Base-by-base conservation (phyloP, 208 protist genomes). In the Naegleria fowleri region DNA sequence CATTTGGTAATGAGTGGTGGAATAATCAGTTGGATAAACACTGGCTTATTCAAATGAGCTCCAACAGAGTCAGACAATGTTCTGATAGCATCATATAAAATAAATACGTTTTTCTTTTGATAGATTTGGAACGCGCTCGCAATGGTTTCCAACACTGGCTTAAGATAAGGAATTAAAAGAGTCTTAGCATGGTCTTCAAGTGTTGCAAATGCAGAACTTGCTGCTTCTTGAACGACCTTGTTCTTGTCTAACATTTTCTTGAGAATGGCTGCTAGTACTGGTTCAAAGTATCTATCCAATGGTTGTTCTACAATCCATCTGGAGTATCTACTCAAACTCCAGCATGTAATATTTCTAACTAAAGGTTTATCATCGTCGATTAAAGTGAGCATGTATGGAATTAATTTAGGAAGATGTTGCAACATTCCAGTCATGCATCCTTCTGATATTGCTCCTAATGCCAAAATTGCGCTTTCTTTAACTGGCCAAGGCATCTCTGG, bases 371-470 rank as follows among this genome's bases (percentile, higher is more conserved):
- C 43, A 43, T 95, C 92, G 85, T 94, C 91, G n/a, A 98, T 94
- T 40, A 96, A 89, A 87, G 95, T 84, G 51, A 98, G 91, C 41
- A 98, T 91, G 52, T 94, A 95, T 38, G 92, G 90, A 89, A 94
- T 94, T 43, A 98, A 95, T 43, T 92, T 92, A 1, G 94, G 93
- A 48, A 98, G 93, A 92, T 96, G 96, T 67, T 33, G 39, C 13
- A 75, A 88, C 89, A 98, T 93, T 83, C 93, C 93, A 85, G 95
- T 94, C 92, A 95, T 95, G 92, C 96, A 98, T 89, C 97, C 97
- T 58, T 97, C 96, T 85, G 95, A 94, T 90, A 98, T 96, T 15
- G 97, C 96, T 41, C 97, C 97, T 43, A 98, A 92, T 0, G 97
- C 96, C 29, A 98, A 94, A 51, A 98, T 96, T 5, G 94, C 96